phyloP scores from a whole-genome alignment of 2,329 filamentous ascomycete species.

The Colletotrichum horii region DNA sequence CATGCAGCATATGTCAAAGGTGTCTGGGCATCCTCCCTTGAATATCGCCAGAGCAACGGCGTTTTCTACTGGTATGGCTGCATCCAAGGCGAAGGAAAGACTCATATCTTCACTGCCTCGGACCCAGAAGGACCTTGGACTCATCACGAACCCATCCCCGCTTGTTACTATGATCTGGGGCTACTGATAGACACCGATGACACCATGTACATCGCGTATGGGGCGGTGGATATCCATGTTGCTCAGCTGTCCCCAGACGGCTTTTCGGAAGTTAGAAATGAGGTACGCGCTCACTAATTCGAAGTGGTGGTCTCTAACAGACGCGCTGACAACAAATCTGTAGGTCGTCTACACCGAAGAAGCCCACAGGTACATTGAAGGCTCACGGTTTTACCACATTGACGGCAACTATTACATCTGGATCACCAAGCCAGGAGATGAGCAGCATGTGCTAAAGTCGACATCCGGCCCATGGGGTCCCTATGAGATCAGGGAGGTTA shows the following conservation, averaged over 20 bases:
- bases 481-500: conserved; percentile 44
- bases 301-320: neutral
- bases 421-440: conserved; percentile 46
- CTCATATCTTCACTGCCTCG: conserved; percentile 28
- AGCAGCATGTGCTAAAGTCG: conserved; percentile 53
- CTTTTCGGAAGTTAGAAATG: conserved; percentile 42
- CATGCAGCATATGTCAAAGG: conserved; percentile 54
- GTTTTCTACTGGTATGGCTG: conserved; percentile 21
- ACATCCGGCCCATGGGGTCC: conserved; percentile 51
- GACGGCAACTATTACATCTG: conserved; percentile 61
- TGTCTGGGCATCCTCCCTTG: conserved; percentile 59
- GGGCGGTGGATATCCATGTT: conserved; percentile 43
- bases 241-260: conserved; percentile 50
- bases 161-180: conserved; percentile 52
- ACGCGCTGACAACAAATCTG: neutral
- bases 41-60: conserved; percentile 36
- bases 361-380: conserved; percentile 43
- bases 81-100: neutral
- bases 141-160: conserved; percentile 4
- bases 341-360: neutral
- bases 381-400: conserved; percentile 59
- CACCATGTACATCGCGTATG: conserved; percentile 52
- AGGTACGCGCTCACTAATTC: conserved; percentile 19
- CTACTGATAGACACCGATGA: conserved; percentile 53
- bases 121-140: neutral